Conservation (phyloP, 495 filamentous ascomycete species). For the Letharia columbiana region DNA sequence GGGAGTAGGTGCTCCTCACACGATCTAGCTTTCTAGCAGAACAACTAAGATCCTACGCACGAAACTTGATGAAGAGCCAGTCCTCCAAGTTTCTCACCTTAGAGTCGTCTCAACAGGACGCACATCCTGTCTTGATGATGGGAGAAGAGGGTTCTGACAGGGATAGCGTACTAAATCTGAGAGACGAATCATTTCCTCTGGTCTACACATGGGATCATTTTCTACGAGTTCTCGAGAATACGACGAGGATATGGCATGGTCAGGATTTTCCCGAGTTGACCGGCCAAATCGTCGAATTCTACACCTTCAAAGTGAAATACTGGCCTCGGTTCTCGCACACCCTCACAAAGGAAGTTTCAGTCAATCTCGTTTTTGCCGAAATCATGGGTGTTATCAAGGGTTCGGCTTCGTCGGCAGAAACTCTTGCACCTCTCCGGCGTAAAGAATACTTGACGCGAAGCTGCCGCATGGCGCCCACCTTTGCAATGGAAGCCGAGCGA, state of each 20-base stretch:
- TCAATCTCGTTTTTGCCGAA: constrained; percentile 35
- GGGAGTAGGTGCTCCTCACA: constrained; percentile 35
- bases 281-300: constrained; percentile 28
- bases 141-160: neutral
- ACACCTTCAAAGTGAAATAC: constrained; percentile 33
- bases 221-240: constrained; percentile 32
- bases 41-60: constrained; percentile 31
- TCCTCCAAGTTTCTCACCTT: neutral
- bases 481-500: constrained; percentile 27
- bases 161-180: constrained; percentile 25
- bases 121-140: neutral
- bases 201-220: constrained; percentile 38
- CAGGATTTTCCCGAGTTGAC: neutral
- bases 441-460: constrained; percentile 29
- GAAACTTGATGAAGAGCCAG: constrained; percentile 26
- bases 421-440: constrained; percentile 26
- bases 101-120: neutral
- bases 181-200: constrained; percentile 32
- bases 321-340: constrained; percentile 29
- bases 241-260: constrained; percentile 16
- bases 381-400: constrained; percentile 42
- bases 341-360: constrained; percentile 21
- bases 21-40: constrained; percentile 31
- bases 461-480: constrained; percentile 29
- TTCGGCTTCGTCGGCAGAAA: constrained; percentile 21